Percentiles rank a stretch among this genome's conserved stretches.
phyloP scores from a whole-genome alignment of 1,284 basidiomycete genomes.

The Stygiomarasmius scandens region DNA sequence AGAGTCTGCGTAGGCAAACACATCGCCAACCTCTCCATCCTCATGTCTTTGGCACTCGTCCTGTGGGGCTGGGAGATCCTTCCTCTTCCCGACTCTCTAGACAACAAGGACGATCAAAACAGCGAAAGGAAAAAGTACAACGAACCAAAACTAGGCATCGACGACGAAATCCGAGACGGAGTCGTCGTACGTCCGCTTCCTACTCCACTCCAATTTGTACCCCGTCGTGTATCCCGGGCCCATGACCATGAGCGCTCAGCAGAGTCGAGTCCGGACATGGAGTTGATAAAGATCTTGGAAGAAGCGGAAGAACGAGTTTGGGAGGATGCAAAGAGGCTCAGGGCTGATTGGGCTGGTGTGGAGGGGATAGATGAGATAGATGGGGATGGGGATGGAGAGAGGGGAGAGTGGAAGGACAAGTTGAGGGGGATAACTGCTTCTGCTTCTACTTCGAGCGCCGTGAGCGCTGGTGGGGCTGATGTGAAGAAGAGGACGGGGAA shows the following conservation, averaged over 20 bases:
- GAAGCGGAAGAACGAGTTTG: not conserved
- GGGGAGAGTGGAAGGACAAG: no score
- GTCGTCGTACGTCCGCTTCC: not conserved
- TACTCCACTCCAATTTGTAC: not conserved
- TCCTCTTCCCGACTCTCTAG: not conserved
- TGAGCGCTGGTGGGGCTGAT: no score
- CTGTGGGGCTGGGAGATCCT: conserved; percentile 12
- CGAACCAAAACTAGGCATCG: not conserved
- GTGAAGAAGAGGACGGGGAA: no score
- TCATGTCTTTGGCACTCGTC: conserved; percentile 20
- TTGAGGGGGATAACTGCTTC: no score
- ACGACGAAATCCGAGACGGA: not conserved
- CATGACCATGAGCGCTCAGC: no score
- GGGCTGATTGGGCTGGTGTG: no score
- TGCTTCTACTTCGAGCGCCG: no score
- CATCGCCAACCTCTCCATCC: conserved; percentile 17
- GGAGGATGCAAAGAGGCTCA: not conserved
- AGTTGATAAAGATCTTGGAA: not conserved
- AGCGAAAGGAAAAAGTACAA: not conserved
- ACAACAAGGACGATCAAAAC: not conserved
- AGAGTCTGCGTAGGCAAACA: conserved; percentile 22
- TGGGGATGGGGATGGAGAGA: no score
- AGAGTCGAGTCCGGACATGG: no score
- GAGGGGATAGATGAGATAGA: no score
- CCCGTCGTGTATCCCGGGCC: no score